Conservation (phyloP, 192 early-diverging fungal genomes). For the Phycomyces blakesleeanus region DNA sequence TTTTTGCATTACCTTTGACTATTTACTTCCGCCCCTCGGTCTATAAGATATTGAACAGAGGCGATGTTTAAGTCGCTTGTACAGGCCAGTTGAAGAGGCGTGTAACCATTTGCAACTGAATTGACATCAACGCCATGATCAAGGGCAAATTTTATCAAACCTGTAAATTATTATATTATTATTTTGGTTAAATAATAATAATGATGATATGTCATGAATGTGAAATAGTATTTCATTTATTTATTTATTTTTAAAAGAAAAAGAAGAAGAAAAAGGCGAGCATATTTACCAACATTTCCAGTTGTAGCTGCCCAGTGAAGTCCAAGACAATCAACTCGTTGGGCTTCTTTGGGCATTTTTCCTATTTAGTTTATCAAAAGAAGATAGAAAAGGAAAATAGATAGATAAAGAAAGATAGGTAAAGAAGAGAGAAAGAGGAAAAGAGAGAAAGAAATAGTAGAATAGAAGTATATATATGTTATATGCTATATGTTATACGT, state of each 20-base stretch:
- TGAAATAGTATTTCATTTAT: no score
- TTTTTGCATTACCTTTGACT: slow-evolving; percentile 36
- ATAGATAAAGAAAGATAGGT: background rate
- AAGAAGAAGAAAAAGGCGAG: no score
- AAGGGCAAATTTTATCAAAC: slow-evolving; percentile 57
- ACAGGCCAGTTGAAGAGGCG: slow-evolving; percentile 68
- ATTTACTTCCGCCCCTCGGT: slow-evolving; percentile 66
- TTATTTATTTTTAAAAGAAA: no score
- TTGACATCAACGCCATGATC: slow-evolving; percentile 65
- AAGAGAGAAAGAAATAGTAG: no score
- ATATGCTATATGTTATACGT: no score
- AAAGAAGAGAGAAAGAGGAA: no score
- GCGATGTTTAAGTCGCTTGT: slow-evolving; percentile 50
- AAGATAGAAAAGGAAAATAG: slow-evolving; percentile 5
- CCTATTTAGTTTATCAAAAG: slow-evolving; percentile 1
- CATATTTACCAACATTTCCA: slow-evolving; percentile 43
- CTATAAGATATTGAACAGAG: slow-evolving; percentile 62
- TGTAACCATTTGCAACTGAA: slow-evolving; percentile 57
- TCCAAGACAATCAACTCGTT: slow-evolving; percentile 15
- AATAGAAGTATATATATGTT: no score
- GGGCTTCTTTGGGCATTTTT: slow-evolving; percentile 7
- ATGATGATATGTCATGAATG: no score
- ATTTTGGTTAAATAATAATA: no score
- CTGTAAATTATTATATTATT: no score
- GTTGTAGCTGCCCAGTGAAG: slow-evolving; percentile 48